These are phyloP conservation scores for Juglanconis oblonga DNA, from an alignment of 2,329 filamentous ascomycete species.

Conservation along the genomic window DNA sequence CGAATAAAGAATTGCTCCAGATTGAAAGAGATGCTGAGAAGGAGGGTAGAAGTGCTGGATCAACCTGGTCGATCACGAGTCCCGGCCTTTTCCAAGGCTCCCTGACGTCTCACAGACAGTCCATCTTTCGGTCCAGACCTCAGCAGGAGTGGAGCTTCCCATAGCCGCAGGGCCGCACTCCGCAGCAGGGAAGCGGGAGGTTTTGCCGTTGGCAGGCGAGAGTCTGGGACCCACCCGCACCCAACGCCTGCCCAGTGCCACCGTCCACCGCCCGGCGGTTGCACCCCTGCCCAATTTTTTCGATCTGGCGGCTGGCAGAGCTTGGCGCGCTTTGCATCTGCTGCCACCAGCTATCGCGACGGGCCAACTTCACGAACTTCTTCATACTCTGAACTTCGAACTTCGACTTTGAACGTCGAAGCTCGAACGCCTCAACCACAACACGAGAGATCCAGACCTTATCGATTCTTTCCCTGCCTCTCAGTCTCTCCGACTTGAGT, in stretches of 20 bases:
- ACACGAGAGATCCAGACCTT: not conserved
- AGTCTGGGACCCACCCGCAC: not conserved
- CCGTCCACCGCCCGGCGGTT: not conserved
- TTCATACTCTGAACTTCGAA: not conserved
- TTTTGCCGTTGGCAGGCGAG: constrained; percentile 8
- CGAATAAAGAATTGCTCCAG: not conserved
- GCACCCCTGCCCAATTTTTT: constrained; percentile 11
- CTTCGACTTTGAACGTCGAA: not conserved
- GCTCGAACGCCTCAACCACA: not conserved
- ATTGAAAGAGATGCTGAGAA: constrained; percentile 2
- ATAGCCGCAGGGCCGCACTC: too few species aligned
- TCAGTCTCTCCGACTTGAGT: not conserved
- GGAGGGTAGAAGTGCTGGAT: constrained; percentile 4
- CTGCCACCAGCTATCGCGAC: constrained; percentile 12
- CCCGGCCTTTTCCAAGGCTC: constrained; percentile 11
- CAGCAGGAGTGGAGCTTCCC: constrained; percentile 11
- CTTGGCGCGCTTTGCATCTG: constrained; percentile 12
- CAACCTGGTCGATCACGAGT: constrained; percentile 14
- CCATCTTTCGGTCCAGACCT: constrained; percentile 4
- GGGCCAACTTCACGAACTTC: not conserved
- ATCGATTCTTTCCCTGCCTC: not conserved
- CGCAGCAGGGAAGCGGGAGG: not conserved
- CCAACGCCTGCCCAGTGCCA: not conserved
- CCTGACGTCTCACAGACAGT: constrained; percentile 17
- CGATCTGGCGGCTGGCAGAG: constrained; percentile 11